A percentile compares a stretch with the other conserved stretches of the same genome.
phyloP scores from a whole-genome alignment of 371 early-diverging fungal species.

The Capniomyces stellatus region DNA sequence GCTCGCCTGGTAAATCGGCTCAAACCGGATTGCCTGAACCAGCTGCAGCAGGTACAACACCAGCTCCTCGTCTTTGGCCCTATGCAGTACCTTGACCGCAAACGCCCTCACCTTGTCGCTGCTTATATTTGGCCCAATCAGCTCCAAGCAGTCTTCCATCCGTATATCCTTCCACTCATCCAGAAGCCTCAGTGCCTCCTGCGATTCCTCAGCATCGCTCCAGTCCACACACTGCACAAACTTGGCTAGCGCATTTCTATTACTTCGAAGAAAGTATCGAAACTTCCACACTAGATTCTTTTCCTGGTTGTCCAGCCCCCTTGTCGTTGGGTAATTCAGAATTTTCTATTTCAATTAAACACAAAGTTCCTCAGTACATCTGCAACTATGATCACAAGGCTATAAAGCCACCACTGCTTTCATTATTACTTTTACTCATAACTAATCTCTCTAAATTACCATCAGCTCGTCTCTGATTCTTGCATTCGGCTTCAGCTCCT shows the following conservation, averaged over 20 bases:
- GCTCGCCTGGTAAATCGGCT: too few species aligned
- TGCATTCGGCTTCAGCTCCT: conserved; percentile 87
- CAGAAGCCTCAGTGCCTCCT: conserved; percentile 77
- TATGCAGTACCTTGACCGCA: conserved; percentile 72
- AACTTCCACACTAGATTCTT: conserved; percentile 94
- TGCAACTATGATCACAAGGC: too few species aligned
- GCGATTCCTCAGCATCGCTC: conserved; percentile 77
- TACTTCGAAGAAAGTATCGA: conserved; percentile 75
- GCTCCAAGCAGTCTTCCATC: conserved; percentile 85
- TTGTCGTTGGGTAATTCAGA: conserved; percentile 28
- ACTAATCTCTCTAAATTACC: conserved; percentile 78
- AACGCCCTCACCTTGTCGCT: conserved; percentile 44
- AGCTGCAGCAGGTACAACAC: conserved; percentile 79
- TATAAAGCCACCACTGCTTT: too few species aligned
- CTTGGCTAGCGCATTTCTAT: conserved; percentile 86
- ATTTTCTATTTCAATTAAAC: background rate
- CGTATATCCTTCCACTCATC: conserved; percentile 78
- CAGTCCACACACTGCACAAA: conserved; percentile 90
- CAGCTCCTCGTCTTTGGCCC: conserved; percentile 86
- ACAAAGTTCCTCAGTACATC: conserved; percentile 22
- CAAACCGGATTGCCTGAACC: conserved; percentile 95
- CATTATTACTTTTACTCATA: too few species aligned
- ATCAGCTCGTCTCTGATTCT: conserved; percentile 83
- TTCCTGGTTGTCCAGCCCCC: conserved; percentile 58
- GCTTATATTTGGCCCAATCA: conserved; percentile 45